phyloP scores from a whole-genome alignment of 441 rosid species.

The Theobroma grandiflorum region DNA sequence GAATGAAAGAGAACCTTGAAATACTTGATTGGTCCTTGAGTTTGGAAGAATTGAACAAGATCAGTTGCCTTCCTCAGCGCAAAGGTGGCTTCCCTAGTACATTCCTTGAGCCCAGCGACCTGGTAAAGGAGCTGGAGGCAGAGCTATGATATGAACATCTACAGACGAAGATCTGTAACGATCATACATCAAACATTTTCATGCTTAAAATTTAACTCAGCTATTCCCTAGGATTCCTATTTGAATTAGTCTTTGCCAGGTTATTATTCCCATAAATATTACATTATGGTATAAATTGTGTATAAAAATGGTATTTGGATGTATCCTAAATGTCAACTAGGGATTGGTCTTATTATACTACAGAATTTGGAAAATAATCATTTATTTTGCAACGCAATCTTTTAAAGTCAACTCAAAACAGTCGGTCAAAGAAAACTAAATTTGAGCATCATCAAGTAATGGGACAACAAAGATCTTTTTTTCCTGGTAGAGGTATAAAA shows the following conservation, averaged over 20 bases:
- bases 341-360: background rate
- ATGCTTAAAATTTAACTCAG: background rate
- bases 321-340: background rate
- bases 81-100: background rate
- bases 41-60: constrained; percentile 34
- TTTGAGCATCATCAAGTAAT: background rate
- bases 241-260: too few relatives aligned
- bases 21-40: constrained; percentile 41
- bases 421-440: background rate
- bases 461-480: background rate
- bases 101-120: background rate
- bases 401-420: background rate
- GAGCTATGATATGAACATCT: background rate
- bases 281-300: too few relatives aligned
- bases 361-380: background rate
- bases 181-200: background rate
- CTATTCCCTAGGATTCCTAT: background rate
- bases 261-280: too few relatives aligned
- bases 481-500: background rate
- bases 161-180: background rate
- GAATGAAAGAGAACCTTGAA: constrained; percentile 41
- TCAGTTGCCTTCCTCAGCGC: constrained; percentile 37
- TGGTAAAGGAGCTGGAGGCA: constrained; percentile 9
- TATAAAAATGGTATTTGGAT: background rate
- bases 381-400: background rate